Evolutionary conservation across 257 asterid species (phyloP).

Genomic region (Ocimum tenuiflorum): DNA sequence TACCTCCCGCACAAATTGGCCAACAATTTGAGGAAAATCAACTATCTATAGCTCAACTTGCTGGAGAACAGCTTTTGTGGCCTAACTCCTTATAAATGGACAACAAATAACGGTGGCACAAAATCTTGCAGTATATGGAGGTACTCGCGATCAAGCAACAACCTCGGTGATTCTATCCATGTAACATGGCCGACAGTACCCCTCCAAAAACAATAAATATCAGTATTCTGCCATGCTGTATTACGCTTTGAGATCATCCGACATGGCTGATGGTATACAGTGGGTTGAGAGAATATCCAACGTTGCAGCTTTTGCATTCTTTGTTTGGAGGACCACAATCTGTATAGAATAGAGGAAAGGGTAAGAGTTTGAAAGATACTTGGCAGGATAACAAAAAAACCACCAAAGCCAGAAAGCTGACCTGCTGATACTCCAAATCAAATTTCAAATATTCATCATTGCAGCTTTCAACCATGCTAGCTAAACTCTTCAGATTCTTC

Average conservation of each 20-base stretch:
- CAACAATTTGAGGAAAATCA: background rate
- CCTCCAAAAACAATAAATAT: background rate
- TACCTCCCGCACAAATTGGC: background rate
- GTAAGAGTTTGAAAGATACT: background rate
- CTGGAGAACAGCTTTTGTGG: constrained; percentile 9
- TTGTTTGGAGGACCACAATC: constrained; percentile 73
- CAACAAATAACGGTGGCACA: background rate
- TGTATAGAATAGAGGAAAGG: too few species aligned
- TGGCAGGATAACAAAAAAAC: background rate
- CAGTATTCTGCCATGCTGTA: background rate
- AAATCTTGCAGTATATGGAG: too few species aligned
- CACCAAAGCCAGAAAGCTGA: constrained; percentile 6
- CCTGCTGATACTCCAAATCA: constrained; percentile 89
- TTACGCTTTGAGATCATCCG: constrained; percentile 70
- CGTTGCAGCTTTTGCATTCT: constrained; percentile 79
- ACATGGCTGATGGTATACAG: constrained; percentile 88
- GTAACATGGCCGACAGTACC: constrained; percentile 61
- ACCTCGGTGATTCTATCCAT: too few species aligned
- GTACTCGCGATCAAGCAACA: constrained; percentile 62
- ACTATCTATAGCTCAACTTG: background rate
- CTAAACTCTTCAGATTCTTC: constrained; percentile 81
- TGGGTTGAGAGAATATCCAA: constrained; percentile 82
- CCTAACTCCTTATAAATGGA: background rate
- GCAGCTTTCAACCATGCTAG: constrained; percentile 83
- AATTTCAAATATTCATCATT: constrained; percentile 66